Evolutionary conservation across 352 stramenopile species (phyloP), one percentile per base, ranked within the genome.

Genomic region (Pythium volutum): DNA sequence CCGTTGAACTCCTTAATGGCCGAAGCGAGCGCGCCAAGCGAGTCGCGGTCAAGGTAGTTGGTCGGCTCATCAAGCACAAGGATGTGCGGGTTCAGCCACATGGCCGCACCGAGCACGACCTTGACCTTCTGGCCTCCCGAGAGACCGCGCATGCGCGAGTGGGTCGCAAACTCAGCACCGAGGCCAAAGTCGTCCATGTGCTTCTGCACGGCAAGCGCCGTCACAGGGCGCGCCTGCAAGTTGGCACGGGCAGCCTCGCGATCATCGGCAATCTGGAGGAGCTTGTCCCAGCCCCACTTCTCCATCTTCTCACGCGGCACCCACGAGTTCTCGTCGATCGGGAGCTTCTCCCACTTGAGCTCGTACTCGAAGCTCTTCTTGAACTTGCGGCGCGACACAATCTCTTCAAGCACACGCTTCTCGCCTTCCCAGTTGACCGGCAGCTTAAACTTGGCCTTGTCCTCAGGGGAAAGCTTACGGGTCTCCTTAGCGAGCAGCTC

Each of bases 101-200:
- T 98, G 56, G 91, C 93, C 72, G 96, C 96, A 53, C 79, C 96
- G 39, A 99, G 77, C 59, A 99, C 96, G 46, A 99, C 96, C 91
- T 99, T 99, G 36, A 99, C 96, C 87, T 99, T 99, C 81, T 99
- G 96, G 69, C 97, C 97, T 76, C 96, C 97, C 49, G 93, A 98
- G 34, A 99, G 81, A 78, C 95, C 96, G 69, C 92, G 93, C 88
- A 99, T 99, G 69, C 95, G 95, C 67, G 96, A 98, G 87, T 99
- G 97, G 7, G 96, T 98, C 73, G 90, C 96, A 70, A 99, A 99
- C 75, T 98, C 94, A 49, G 96, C 90, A 27, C 91, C 93, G 31
- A 99, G 77, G 29, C 94, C 93, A 77, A 99, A 98, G 76, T 97
- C 94, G 79, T 98, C 91, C 25, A 99, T 76, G 81, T 98, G 96